phyloP scores from a whole-genome alignment of 1,284 basidiomycete species.

The Leccinum pachyderme region DNA sequence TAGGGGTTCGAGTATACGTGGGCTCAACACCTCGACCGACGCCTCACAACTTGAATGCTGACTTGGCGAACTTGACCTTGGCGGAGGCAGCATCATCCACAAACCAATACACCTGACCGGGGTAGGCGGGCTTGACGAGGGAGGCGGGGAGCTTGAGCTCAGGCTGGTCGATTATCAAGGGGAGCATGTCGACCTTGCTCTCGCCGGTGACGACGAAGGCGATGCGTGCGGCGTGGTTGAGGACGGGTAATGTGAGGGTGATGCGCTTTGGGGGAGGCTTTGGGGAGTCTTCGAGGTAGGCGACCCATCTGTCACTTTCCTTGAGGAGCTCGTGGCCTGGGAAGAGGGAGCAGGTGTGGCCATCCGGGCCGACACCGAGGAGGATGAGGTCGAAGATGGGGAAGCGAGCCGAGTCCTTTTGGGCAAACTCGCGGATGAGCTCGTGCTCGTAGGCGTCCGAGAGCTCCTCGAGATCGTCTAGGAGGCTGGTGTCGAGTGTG shows the following conservation, averaged over 20 bases:
- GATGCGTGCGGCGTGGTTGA: conserved; percentile 87
- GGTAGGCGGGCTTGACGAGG: conserved; percentile 74
- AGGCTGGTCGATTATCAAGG: conserved; percentile 76
- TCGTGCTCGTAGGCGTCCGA: conserved; percentile 92
- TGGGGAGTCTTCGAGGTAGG: conserved; percentile 88
- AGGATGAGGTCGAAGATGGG: conserved; percentile 94
- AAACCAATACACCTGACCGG: conserved; percentile 91
- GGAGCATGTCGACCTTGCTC: conserved; percentile 80
- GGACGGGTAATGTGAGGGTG: conserved; percentile 88
- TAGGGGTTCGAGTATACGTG: conserved; percentile 16
- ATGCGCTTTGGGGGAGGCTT: conserved; percentile 92
- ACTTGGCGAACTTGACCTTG: conserved; percentile 58
- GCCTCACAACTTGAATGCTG: conserved; percentile 51
- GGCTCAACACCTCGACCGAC: conserved; percentile 5
- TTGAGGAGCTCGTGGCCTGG: conserved; percentile 83
- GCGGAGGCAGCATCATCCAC: conserved; percentile 77
- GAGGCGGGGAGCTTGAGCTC: conserved; percentile 81
- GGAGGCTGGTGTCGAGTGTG: conserved; percentile 70
- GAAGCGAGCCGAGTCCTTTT: conserved; percentile 88
- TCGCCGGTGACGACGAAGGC: conserved; percentile 88
- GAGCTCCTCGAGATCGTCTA: conserved; percentile 82
- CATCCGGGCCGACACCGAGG: conserved; percentile 92
- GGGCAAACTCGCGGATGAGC: conserved; percentile 88
- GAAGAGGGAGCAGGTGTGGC: conserved; percentile 96
- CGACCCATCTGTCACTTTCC: conserved; percentile 93